Evolutionary conservation across 2,329 filamentous ascomycete genomes (phyloP).

Genomic region (Pseudogymnoascus sp.): DNA sequence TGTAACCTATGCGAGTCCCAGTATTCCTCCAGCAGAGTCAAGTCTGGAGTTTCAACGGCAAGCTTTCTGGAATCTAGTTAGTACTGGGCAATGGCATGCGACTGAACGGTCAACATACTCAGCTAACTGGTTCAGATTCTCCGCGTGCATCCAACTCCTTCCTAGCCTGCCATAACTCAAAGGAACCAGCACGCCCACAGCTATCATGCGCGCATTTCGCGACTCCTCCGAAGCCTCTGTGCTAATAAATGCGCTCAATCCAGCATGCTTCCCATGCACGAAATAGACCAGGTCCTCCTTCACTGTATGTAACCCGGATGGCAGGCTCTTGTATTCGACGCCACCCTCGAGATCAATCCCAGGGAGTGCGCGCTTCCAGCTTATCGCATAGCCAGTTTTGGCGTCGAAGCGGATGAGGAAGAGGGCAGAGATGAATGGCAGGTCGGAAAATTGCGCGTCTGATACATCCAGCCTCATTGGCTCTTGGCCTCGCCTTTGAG

Average conservation of each 20-base stretch:
- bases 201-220: slow-evolving; percentile 85
- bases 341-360: slow-evolving; percentile 72
- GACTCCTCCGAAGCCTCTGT: slow-evolving; percentile 68
- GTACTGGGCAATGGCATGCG: slow-evolving; percentile 14
- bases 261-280: slow-evolving; percentile 74
- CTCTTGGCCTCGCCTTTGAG: slow-evolving; percentile 26
- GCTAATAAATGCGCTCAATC: slow-evolving; percentile 87
- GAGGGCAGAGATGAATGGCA: slow-evolving; percentile 63
- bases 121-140: slow-evolving; percentile 65
- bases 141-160: slow-evolving; percentile 80
- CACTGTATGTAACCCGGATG: slow-evolving; percentile 85
- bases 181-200: slow-evolving; percentile 81
- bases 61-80: slow-evolving; percentile 40
- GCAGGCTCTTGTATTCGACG: slow-evolving; percentile 93
- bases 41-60: slow-evolving; percentile 56
- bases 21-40: slow-evolving; percentile 63
- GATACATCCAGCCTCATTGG: slow-evolving; percentile 26
- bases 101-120: slow-evolving; percentile 38
- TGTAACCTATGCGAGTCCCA: slow-evolving; percentile 57
- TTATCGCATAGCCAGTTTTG: slow-evolving; percentile 83
- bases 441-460: slow-evolving; percentile 28
- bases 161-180: slow-evolving; percentile 79
- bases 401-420: slow-evolving; percentile 91
- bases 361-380: slow-evolving; percentile 70
- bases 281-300: slow-evolving; percentile 89